Base-by-base conservation (phyloP, 805 yeast species). In the Candida insectalens region DNA sequence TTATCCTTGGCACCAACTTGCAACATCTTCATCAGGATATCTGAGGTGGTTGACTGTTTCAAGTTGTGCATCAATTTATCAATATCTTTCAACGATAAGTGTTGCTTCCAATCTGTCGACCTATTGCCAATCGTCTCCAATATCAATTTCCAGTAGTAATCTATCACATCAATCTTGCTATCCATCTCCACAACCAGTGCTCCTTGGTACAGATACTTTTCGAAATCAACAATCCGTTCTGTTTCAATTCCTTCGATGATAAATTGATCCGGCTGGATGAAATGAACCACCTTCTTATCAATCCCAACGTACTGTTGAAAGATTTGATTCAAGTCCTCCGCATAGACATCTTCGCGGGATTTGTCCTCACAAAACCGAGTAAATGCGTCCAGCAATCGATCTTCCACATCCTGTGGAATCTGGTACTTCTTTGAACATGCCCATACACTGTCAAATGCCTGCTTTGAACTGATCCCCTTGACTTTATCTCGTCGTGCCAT, bases 351-450 rank as follows among this genome's bases (percentile, higher is more conserved):
- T 10, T 53, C 53, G 2, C 36, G 30, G n/a, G 30, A 39, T 21
- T 39, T 31, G 4, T 60, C 67, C 25, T 62, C 51, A 19, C 65
- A 60, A 36, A 53, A 62, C 9, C 49, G 49, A 0, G 71, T 60
- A 44, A 60, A 69, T 0, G 59, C 54, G 16, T 61, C 69, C 6
- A 71, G 48, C 4, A 71, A 49, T 19, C 53, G 59, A 41, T 67
- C 69, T 41, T 69, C 76, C 4, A 67, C 50, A 4, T 57, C 59
- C 14, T 49, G 45, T 1, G 75, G 73, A 1, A 69, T 53, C 12
- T 47, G 48, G 30, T 35, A 36, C 10, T 35, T 31, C 13, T 44
- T 47, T 4, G 53, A 53, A 7, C 50, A 46, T 9, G 19, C 25
- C 21, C 27, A 37, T 19, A 37, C 26, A 19, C 34, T 31, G 2